Conservation (phyloP, 179 eudicot species). For the Corrigiola litoralis region DNA sequence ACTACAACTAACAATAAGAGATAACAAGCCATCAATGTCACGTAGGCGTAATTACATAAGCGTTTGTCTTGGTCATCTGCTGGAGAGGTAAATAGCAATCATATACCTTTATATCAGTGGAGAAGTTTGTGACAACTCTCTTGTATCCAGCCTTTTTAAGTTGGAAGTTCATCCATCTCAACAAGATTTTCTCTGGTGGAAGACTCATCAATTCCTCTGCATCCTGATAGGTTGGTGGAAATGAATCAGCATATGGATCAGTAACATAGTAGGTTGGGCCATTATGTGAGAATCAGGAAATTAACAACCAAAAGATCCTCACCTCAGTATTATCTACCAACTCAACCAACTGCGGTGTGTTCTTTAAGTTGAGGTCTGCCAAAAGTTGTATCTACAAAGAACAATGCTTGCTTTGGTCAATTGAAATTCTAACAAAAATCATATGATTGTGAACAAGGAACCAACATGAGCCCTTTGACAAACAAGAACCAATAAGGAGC, state of each 20-base stretch:
- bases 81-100: neutral
- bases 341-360: conserved; percentile 93
- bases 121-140: conserved; percentile 79
- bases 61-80: neutral
- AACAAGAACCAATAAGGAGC: too few relatives aligned
- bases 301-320: conserved; percentile 13
- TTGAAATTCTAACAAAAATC: neutral
- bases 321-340: conserved; percentile 91
- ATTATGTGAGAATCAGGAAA: neutral
- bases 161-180: conserved; percentile 98
- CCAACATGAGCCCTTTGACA: too few relatives aligned
- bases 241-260: neutral
- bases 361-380: conserved; percentile 95
- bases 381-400: conserved; percentile 76
- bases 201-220: conserved; percentile 93
- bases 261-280: neutral
- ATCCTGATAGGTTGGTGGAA: conserved; percentile 50
- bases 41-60: neutral
- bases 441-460: too few relatives aligned
- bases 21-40: neutral
- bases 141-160: conserved; percentile 61
- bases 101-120: conserved; percentile 87
- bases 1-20: neutral
- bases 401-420: conserved; percentile 13
- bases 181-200: conserved; percentile 90